phyloP scores from a whole-genome alignment of 179 eudicot species.

The Actinidia arguta region DNA sequence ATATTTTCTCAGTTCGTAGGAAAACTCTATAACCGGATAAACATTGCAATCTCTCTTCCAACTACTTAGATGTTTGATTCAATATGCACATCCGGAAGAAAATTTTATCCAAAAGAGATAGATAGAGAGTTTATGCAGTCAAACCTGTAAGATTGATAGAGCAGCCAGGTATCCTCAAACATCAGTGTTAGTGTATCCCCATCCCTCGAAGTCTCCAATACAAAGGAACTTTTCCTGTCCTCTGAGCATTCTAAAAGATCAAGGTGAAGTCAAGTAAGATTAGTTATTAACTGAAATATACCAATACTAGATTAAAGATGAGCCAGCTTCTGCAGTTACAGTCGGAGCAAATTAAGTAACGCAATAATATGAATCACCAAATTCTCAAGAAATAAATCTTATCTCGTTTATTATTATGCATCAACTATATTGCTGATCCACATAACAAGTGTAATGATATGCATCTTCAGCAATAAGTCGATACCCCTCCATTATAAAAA shows the following conservation, averaged over 20 bases:
- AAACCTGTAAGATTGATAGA: conserved; percentile 71
- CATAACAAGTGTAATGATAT: neutral
- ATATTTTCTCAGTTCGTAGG: conserved; percentile 5
- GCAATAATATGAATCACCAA: neutral
- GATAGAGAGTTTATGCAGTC: neutral
- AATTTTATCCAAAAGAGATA: neutral
- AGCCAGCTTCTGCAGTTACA: neutral
- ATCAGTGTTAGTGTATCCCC: conserved; percentile 72
- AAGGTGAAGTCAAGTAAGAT: neutral
- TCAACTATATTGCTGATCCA: neutral
- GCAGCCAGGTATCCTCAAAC: conserved; percentile 70
- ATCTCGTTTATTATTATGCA: neutral
- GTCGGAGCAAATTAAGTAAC: neutral
- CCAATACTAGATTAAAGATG: neutral
- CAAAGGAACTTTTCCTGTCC: conserved; percentile 64
- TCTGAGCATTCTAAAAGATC: conserved; percentile 56
- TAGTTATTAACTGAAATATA: neutral
- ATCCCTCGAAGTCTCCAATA: conserved; percentile 62
- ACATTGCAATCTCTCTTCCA: neutral
- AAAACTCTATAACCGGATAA: neutral
- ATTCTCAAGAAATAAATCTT: neutral
- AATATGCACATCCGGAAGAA: neutral
- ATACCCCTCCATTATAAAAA: neutral
- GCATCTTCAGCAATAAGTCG: neutral
- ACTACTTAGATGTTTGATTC: neutral